Conservation (phyloP, 805 yeast species). For the Candida xiaguanensis region DNA sequence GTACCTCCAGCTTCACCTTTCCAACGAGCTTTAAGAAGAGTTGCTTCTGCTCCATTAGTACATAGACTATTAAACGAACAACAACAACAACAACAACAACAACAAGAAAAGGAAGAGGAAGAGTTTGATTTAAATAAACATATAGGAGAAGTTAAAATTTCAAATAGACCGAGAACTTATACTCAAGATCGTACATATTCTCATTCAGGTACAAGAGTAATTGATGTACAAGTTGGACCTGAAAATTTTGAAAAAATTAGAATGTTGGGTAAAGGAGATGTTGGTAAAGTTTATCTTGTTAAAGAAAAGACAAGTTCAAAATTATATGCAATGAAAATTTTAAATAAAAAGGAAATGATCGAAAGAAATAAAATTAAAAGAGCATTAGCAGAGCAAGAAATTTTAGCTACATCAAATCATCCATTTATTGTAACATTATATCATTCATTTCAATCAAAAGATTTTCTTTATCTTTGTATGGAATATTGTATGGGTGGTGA, state of each 20-base stretch:
- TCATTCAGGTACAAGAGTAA: conserved; percentile 66
- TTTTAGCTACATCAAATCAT: conserved; percentile 89
- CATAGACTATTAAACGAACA: conserved; percentile 28
- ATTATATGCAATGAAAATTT: conserved; percentile 88
- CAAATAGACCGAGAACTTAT: conserved; percentile 34
- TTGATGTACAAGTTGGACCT: conserved; percentile 80
- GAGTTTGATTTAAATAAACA: conserved; percentile 43
- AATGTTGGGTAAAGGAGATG: conserved; percentile 95
- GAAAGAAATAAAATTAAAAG: conserved; percentile 91
- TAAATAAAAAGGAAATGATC: conserved; percentile 90
- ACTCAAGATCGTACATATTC: conserved; percentile 61
- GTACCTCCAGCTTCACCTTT: conserved; percentile 13
- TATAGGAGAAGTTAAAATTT: conserved; percentile 38
- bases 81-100: conserved; percentile 2
- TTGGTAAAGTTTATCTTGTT: conserved; percentile 93
- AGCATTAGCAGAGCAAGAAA: conserved; percentile 95
- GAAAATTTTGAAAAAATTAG: conserved; percentile 84
- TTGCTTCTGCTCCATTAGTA: conserved; percentile 80
- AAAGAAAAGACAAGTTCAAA: conserved; percentile 72
- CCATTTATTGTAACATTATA: conserved; percentile 96
- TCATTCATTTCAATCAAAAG: conserved; percentile 95
- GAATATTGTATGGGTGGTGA: conserved; percentile 99
- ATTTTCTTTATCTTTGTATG: conserved; percentile 89
- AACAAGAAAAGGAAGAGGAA: conserved; percentile 16
- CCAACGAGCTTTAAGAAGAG: conserved; percentile 53